Evolutionary conservation across 257 asterid species (phyloP).

Genomic region (Solanum pimpinellifolium): DNA sequence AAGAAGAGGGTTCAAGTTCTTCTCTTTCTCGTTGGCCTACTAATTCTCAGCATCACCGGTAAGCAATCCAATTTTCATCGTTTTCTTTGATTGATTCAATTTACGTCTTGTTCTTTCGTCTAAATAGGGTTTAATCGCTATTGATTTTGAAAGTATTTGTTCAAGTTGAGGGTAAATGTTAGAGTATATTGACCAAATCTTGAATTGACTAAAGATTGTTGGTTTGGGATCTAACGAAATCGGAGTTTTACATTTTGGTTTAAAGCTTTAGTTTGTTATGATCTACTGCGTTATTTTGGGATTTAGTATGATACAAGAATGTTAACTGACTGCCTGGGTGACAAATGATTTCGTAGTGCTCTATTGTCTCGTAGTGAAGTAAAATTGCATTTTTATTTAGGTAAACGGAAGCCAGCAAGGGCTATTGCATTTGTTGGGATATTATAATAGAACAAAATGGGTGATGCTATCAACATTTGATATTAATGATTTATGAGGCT

Average conservation of each 20-base stretch:
- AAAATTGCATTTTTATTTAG: not conserved
- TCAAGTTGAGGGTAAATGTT: not conserved
- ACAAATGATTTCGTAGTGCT: not conserved
- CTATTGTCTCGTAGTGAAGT: not conserved
- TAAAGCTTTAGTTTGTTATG: not conserved
- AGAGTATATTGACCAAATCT: not conserved
- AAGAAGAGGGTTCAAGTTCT: constrained; percentile 61
- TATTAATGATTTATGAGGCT: not conserved
- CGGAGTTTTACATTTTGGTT: not conserved
- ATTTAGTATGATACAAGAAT: not conserved
- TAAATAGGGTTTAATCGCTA: not conserved
- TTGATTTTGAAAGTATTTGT: not conserved
- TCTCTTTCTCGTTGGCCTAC: constrained; percentile 44
- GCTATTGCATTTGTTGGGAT: not conserved
- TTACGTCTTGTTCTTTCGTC: not conserved
- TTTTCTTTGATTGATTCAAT: not conserved
- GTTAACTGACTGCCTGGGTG: not conserved
- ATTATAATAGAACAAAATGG: not conserved
- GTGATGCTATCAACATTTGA: not conserved
- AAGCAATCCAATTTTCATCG: not conserved
- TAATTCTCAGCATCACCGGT: constrained; percentile 72
- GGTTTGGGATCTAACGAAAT: not conserved
- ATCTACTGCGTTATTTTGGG: not conserved
- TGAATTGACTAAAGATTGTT: not conserved
- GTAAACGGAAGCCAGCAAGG: not conserved